These are phyloP conservation scores for Exophiala alcalophila DNA, from an alignment of 2,329 filamentous ascomycete genomes.

Conservation along the genomic window DNA sequence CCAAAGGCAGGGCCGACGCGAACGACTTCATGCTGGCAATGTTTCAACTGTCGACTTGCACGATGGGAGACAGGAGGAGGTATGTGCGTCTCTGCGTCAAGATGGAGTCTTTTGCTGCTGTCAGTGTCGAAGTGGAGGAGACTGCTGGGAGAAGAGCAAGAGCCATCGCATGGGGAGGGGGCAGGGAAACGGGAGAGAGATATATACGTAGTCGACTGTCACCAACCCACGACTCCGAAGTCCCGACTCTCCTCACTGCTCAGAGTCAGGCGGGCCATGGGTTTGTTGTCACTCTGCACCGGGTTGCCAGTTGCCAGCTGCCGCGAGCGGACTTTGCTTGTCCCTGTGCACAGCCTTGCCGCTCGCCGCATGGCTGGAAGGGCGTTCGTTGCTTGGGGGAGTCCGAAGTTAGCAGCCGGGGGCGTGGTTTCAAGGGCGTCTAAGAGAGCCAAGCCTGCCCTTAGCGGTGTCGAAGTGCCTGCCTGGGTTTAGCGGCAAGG, in stretches of 20 bases:
- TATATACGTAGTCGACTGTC: conserved; percentile 19
- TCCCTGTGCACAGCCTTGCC: conserved; percentile 22
- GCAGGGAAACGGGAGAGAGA: conserved; percentile 17
- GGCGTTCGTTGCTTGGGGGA: conserved; percentile 11
- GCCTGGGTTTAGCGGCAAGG: conserved; percentile 5
- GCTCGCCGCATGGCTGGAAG: conserved; percentile 17
- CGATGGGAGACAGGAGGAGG: too few species aligned
- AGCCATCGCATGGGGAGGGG: conserved; percentile 4
- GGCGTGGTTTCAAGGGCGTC: conserved; percentile 1
- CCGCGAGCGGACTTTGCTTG: too few species aligned
- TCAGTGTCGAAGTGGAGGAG: conserved; percentile 4
- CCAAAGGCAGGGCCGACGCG: conserved; percentile 18
- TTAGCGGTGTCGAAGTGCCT: too few species aligned
- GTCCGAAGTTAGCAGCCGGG: conserved; percentile 21
- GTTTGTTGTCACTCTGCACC: conserved; percentile 9
- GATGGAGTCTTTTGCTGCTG: too few species aligned
- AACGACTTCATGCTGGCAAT: conserved; percentile 30
- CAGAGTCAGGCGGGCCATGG: conserved; percentile 11
- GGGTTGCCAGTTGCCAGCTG: too few species aligned
- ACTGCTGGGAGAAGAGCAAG: conserved; percentile 8
- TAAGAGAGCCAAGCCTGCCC: conserved; percentile 1
- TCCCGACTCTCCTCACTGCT: too few species aligned
- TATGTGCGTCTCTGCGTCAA: too few species aligned
- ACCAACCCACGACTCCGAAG: too few species aligned
- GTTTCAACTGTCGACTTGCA: too few species aligned